Conservation (phyloP, 2,329 filamentous ascomycete genomes). For the Ophiocordyceps australis region DNA sequence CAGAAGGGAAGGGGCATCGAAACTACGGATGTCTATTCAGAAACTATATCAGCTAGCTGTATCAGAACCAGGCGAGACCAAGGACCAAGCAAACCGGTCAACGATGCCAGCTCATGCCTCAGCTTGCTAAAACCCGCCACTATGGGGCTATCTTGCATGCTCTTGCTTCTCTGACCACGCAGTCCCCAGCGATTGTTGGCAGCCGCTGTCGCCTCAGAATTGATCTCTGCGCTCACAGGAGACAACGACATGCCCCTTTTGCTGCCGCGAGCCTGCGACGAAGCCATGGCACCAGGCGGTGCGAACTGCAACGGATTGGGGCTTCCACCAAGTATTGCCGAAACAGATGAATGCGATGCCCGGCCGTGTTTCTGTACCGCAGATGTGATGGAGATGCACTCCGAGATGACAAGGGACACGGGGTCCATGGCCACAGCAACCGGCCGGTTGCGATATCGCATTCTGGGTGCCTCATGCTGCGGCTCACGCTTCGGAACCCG, state of each 20-base stretch:
- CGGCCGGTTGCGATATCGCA: slow-evolving; percentile 41
- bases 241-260: no score
- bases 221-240: no score
- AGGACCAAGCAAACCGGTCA: no score
- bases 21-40: slow-evolving; percentile 71
- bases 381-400: slow-evolving; percentile 97
- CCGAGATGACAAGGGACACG: slow-evolving; percentile 84
- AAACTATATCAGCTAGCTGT: no score
- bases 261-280: slow-evolving; percentile 18
- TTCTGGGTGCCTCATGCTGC: slow-evolving; percentile 25
- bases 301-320: slow-evolving; percentile 38
- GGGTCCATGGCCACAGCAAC: slow-evolving; percentile 77
- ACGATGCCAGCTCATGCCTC: slow-evolving; percentile 71
- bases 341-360: slow-evolving; percentile 90
- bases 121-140: slow-evolving; percentile 89
- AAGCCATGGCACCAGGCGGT: slow-evolving; percentile 17
- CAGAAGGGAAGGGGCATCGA: slow-evolving; percentile 77
- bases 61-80: no score
- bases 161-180: slow-evolving; percentile 87
- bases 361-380: slow-evolving; percentile 95
- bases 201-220: slow-evolving; percentile 23
- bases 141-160: slow-evolving; percentile 91
- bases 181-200: slow-evolving; percentile 82
- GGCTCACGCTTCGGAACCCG: no score
- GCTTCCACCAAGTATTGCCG: slow-evolving; percentile 76